Conservation (phyloP, 2,329 filamentous ascomycete species). For the Fusarium dimerum region DNA sequence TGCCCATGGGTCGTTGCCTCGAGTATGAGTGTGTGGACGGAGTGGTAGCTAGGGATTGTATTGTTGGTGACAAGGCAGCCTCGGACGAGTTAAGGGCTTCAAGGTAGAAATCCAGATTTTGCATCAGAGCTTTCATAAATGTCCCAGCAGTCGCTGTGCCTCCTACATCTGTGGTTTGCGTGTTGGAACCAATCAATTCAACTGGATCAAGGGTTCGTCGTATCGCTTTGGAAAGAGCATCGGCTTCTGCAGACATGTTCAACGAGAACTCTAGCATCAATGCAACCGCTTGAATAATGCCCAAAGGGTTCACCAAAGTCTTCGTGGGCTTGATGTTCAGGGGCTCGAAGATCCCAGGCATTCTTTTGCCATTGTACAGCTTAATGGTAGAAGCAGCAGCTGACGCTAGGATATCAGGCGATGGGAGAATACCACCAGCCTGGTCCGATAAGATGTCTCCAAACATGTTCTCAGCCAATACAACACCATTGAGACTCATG, state of each 20-base stretch:
- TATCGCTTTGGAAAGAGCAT: slow-evolving; percentile 11
- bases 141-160: slow-evolving; percentile 5
- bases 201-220: slow-evolving; percentile 15
- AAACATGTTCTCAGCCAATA: slow-evolving; percentile 28
- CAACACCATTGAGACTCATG: slow-evolving; percentile 22
- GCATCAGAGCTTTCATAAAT: slow-evolving; percentile 10
- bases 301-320: slow-evolving; percentile 3
- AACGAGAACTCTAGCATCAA: slow-evolving; percentile 13
- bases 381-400: slow-evolving; percentile 2
- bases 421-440: slow-evolving; percentile 17
- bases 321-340: slow-evolving; percentile 9
- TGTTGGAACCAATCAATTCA: slow-evolving; percentile 13
- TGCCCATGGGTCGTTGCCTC: not conserved
- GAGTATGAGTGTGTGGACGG: not conserved
- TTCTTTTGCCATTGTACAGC: not conserved
- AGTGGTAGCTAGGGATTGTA: not conserved
- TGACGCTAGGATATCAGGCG: slow-evolving; percentile 10
- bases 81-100: slow-evolving; percentile 14
- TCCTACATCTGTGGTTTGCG: slow-evolving; percentile 8
- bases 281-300: slow-evolving; percentile 9
- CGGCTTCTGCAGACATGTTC: slow-evolving; percentile 1
- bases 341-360: slow-evolving; percentile 14
- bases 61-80: not conserved
- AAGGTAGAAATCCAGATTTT: slow-evolving; percentile 13
- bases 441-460: slow-evolving; percentile 30